Evolutionary conservation across 768 basidiomycete genomes (phyloP).

Genomic region (Hysterangium stoloniferum): DNA sequence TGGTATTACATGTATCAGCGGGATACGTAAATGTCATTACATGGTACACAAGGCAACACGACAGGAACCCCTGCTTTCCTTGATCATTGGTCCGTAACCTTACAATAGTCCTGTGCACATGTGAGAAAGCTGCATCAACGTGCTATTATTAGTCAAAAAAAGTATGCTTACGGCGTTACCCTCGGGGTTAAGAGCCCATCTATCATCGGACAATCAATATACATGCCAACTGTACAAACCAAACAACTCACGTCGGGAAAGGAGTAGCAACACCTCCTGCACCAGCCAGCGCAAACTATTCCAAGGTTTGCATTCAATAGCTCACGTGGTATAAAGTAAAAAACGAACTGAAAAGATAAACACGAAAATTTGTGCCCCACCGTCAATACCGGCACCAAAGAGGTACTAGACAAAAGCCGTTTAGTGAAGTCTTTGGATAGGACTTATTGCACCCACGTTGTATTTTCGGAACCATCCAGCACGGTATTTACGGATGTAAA

Average conservation of each 20-base stretch:
- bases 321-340: background rate
- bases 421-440: background rate
- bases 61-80: too few species aligned
- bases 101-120: slow-evolving; percentile 4
- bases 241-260: slow-evolving; percentile 5
- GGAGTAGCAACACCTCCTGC: background rate
- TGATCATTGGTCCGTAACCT: slow-evolving; percentile 1
- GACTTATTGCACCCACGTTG: slow-evolving; percentile 5
- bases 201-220: background rate
- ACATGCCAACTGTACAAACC: background rate
- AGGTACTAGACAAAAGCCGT: slow-evolving; percentile 45
- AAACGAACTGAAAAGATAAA: slow-evolving; percentile 39
- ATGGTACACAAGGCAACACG: too few species aligned
- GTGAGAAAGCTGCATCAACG: background rate
- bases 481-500: slow-evolving; percentile 46
- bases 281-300: slow-evolving; percentile 4
- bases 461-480: slow-evolving; percentile 55
- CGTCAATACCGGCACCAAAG: slow-evolving; percentile 57
- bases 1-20: too few species aligned
- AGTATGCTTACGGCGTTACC: background rate
- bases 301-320: background rate
- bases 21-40: too few species aligned
- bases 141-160: background rate
- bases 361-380: slow-evolving; percentile 58
- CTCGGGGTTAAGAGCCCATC: slow-evolving; percentile 6